Base-by-base conservation (phyloP, 139 green algal genomes). In the Bryopsis sp. region DNA sequence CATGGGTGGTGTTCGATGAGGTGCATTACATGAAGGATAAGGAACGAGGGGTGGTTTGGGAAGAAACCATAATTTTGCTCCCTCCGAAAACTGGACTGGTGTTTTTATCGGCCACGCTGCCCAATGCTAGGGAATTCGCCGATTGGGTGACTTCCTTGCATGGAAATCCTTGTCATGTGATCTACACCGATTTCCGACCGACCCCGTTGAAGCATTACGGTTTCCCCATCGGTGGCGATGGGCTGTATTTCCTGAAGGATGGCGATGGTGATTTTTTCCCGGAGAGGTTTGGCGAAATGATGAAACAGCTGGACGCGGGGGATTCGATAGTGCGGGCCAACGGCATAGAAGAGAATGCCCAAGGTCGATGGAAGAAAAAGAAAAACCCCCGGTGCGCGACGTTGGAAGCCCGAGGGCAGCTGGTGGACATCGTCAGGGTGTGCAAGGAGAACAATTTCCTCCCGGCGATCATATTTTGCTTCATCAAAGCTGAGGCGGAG, bases 1-100 rank as follows among this genome's bases (percentile, higher is more conserved):
- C 82, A 2, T 96, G 88, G 89, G 89, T 99, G 7, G 79, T 99
- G 4, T 99, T 97, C 77, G 95, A 99, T 65, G 95, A 99, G 81
- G 86, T 99, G 32, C 91, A 97, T 79, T 97, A 97, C 84, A 91
- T 97, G 90, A 80, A 84, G 71, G 94, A 99, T 82, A 73, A 81
- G 1, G 95, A 99, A 83, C 82, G 95, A 5, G 95, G 95, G 1
- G 95, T 99, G 67, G 94, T 99, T 50, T 99, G 95, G 95, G 95
- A 99, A 82, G 95, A 99, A 79, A 90, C 85, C 47, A 97, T 99
- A 78, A 97, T 97, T 61, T 91, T 97, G 57, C 72, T 96, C 69
- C 84, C 91, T 46, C 74, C 82, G 31, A 78, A 76, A n/a, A 78
- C 76, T 26, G 82, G 79, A 34, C 89, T 93, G 79, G 85, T 96